Percentiles rank a stretch among this genome's conserved stretches.
These are phyloP conservation scores for Pseudevernia furfuracea DNA, from an alignment of 495 filamentous ascomycete species.

Conservation along the genomic window DNA sequence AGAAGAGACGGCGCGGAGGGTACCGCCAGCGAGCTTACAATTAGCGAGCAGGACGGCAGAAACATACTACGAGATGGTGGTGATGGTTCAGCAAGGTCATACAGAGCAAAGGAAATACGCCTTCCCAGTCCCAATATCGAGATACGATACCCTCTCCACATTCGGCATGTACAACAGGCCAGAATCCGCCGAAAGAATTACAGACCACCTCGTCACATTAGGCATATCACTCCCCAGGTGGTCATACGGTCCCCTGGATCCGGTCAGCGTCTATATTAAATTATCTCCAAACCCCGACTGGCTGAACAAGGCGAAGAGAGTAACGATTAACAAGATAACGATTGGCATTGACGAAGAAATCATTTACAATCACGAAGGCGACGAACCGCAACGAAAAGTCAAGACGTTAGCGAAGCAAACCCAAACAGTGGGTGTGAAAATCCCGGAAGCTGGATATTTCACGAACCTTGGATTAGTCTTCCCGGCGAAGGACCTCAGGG, in stretches of 20 bases:
- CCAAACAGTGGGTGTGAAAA: conserved; percentile 67
- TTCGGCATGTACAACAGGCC: conserved; percentile 99
- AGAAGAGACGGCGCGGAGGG: conserved; percentile 76
- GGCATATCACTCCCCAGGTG: conserved; percentile 86
- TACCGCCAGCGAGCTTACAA: conserved; percentile 88
- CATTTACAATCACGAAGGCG: conserved; percentile 95
- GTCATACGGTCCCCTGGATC: conserved; percentile 94
- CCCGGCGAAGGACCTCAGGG: conserved; percentile 81
- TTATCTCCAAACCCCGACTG: conserved; percentile 86
- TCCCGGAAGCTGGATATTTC: conserved; percentile 81
- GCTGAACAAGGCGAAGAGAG: conserved; percentile 79
- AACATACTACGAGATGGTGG: conserved; percentile 93
- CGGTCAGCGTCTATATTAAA: conserved; percentile 91
- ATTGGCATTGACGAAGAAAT: conserved; percentile 95
- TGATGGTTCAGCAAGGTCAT: conserved; percentile 86
- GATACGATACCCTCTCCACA: conserved; percentile 94
- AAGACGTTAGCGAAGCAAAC: conserved; percentile 80
- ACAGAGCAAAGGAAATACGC: conserved; percentile 79
- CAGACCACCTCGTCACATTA: conserved; percentile 86
- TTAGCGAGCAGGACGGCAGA: conserved; percentile 87
- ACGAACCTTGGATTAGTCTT: conserved; percentile 88
- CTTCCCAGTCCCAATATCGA: conserved; percentile 81
- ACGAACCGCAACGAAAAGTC: conserved; percentile 85
- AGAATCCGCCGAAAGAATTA: conserved; percentile 72
- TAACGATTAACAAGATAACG: conserved; percentile 90